Percentiles rank a stretch among this genome's conserved stretches.
phyloP scores from a whole-genome alignment of 768 basidiomycete species.

The Fistulinella prunicolor region DNA sequence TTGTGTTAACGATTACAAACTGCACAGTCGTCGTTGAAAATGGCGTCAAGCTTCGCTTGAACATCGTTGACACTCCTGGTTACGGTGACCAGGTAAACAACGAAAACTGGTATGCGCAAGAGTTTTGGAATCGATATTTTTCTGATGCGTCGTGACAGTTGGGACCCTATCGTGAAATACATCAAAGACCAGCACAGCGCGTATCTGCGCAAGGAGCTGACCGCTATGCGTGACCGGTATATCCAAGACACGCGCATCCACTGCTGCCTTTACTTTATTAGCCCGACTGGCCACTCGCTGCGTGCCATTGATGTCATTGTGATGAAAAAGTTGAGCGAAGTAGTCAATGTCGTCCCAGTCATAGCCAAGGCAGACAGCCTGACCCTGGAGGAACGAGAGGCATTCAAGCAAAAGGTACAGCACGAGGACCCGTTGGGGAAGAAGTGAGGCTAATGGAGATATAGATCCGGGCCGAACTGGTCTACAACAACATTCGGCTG shows the following conservation, averaged over 20 bases:
- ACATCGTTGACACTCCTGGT: slow-evolving; percentile 98
- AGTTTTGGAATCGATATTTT: not conserved
- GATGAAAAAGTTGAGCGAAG: slow-evolving; percentile 98
- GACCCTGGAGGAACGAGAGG: slow-evolving; percentile 88
- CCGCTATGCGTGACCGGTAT: slow-evolving; percentile 97
- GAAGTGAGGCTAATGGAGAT: slow-evolving; percentile 9
- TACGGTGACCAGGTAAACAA: slow-evolving; percentile 99
- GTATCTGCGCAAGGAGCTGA: slow-evolving; percentile 97
- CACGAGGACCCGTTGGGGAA: not conserved
- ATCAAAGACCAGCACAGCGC: slow-evolving; percentile 99
- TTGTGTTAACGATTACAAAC: slow-evolving; percentile 9
- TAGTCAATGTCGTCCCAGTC: slow-evolving; percentile 99
- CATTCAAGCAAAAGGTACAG: slow-evolving; percentile 87
- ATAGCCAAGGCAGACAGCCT: slow-evolving; percentile 97
- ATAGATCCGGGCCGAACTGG: slow-evolving; percentile 90
- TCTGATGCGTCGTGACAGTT: slow-evolving; percentile 47
- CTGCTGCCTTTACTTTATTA: slow-evolving; percentile 98
- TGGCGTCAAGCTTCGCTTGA: slow-evolving; percentile 88
- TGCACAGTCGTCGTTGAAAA: slow-evolving; percentile 89
- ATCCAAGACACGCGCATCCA: slow-evolving; percentile 99
- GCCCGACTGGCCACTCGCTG: slow-evolving; percentile 95
- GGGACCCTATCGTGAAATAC: slow-evolving; percentile 99
- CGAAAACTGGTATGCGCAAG: slow-evolving; percentile 78
- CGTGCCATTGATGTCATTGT: slow-evolving; percentile 97
- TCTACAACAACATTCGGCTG: slow-evolving; percentile 87